Evolutionary conservation across 345 rosid species (phyloP).

Genomic region (rapeseed (Brassica napus)): Da-Ae NC_063447.1:60245501-60246000

Average conservation of each 20-base stretch:
- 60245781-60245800: slow-evolving; percentile 6
- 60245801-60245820: slow-evolving; percentile 15
- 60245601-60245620: neutral
- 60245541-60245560: slow-evolving; percentile 2
- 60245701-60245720: slow-evolving; percentile 11
- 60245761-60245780: slow-evolving; percentile 1
- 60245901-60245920: slow-evolving; percentile 71
- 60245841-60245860: slow-evolving; percentile 26
- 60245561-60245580: slow-evolving; percentile 9
- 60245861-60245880: slow-evolving; percentile 93
- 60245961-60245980: slow-evolving; percentile 80
- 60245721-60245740: neutral
- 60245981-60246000: slow-evolving; percentile 89
- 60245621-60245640: neutral
- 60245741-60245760: slow-evolving; percentile 5
- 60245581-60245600: slow-evolving; percentile 9
- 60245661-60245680: slow-evolving; percentile 14
- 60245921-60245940: slow-evolving; percentile 81
- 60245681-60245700: neutral
- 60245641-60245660: slow-evolving; percentile 10
- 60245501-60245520: neutral
- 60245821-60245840: neutral
- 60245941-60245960: slow-evolving; percentile 66
- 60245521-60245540: neutral
- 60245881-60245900: slow-evolving; percentile 45